phyloP scores from a whole-genome alignment of 768 basidiomycete genomes.

The Daedaleopsis nitida region DNA sequence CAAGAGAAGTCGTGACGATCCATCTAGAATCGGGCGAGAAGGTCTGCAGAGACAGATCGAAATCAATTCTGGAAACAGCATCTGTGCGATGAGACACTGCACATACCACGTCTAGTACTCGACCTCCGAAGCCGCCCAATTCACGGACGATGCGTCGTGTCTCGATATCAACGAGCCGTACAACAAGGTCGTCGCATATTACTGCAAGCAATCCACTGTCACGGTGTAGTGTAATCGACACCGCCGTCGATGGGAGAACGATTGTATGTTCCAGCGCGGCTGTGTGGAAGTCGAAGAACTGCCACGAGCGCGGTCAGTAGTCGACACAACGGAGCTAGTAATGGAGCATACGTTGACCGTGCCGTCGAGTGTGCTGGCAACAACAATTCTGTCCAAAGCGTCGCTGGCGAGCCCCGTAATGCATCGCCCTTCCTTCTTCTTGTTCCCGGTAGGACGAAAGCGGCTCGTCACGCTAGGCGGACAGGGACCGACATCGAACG shows the following conservation, averaged over 20 bases:
- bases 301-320: background rate
- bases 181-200: conserved; percentile 81
- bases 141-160: conserved; percentile 88
- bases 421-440: conserved; percentile 49
- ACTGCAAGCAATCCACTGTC: conserved; percentile 85
- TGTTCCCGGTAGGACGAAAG: conserved; percentile 38
- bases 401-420: conserved; percentile 88
- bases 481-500: conserved; percentile 67
- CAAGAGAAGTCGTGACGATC: conserved; percentile 86
- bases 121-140: conserved; percentile 76
- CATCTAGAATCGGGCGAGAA: conserved; percentile 96
- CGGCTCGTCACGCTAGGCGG: conserved; percentile 52
- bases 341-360: conserved; percentile 72
- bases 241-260: conserved; percentile 65
- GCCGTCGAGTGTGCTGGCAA: conserved; percentile 88
- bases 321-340: background rate
- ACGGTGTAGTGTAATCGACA: conserved; percentile 75
- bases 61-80: too few species aligned
- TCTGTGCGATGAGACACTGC: background rate
- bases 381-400: conserved; percentile 75
- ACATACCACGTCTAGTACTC: conserved; percentile 86
- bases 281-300: conserved; percentile 98
- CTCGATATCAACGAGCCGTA: conserved; percentile 91
- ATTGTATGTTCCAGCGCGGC: conserved; percentile 71
- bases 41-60: conserved; percentile 48